Conservation (phyloP, 371 early-diverging fungal species). For the Fennellomyces sp. region DNA sequence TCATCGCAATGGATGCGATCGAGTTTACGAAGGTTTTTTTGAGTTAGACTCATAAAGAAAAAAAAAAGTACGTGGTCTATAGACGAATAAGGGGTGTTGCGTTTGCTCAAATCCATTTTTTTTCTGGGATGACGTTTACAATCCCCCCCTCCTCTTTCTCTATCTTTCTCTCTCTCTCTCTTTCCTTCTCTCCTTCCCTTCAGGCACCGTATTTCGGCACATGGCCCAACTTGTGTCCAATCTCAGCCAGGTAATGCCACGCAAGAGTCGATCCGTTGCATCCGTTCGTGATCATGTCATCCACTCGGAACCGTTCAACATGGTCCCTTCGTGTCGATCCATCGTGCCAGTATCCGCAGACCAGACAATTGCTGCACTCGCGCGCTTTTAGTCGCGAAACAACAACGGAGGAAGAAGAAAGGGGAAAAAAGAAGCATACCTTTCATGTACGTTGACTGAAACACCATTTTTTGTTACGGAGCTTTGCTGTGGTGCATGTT, state of each 20-base stretch:
- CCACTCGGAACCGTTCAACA: constrained; percentile 4
- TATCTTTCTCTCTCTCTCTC: too few species aligned
- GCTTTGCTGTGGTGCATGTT: constrained; percentile 32
- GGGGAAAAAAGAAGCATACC: not conserved
- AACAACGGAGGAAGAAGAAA: not conserved
- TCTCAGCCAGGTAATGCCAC: constrained; percentile 47
- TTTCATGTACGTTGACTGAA: constrained; percentile 11
- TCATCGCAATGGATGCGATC: not conserved
- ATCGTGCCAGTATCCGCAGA: constrained; percentile 28
- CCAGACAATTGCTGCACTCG: not conserved
- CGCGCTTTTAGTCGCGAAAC: not conserved
- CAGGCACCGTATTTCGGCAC: constrained; percentile 50
- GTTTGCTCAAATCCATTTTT: too few species aligned
- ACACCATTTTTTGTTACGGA: constrained; percentile 24
- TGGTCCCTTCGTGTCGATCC: constrained; percentile 34
- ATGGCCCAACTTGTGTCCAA: constrained; percentile 42
- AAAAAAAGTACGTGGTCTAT: too few species aligned
- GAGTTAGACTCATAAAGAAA: not conserved
- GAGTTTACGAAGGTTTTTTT: not conserved
- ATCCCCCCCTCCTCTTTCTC: too few species aligned
- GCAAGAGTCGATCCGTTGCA: constrained; percentile 37
- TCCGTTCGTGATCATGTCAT: constrained; percentile 22
- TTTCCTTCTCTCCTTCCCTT: too few species aligned
- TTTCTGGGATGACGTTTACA: too few species aligned
- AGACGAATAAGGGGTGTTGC: too few species aligned